Conservation (phyloP, 225 moss, liverwort and hornwort species). For the Lunularia cruciata region DNA sequence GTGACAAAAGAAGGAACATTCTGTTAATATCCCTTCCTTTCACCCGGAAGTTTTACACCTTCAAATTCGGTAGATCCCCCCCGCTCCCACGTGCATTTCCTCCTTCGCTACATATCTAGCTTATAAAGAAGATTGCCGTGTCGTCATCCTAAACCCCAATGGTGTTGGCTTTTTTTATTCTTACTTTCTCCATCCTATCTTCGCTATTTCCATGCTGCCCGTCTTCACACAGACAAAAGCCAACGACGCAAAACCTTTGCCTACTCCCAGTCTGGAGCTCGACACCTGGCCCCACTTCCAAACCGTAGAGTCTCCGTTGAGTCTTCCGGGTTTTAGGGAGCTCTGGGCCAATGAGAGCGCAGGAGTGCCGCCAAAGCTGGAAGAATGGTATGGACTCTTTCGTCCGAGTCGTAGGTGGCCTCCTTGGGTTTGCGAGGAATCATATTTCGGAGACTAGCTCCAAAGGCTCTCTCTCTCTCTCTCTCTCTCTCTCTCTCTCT, state of each 20-base stretch:
- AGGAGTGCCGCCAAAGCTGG: too few relatives aligned
- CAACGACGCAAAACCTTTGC: too few relatives aligned
- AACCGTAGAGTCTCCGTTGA: too few relatives aligned
- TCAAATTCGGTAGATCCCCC: not conserved
- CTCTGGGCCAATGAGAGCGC: too few relatives aligned
- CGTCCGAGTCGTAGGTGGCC: too few relatives aligned
- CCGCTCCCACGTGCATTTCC: slow-evolving; percentile 8
- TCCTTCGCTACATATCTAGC: not conserved
- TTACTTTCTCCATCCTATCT: not conserved
- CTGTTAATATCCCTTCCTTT: not conserved
- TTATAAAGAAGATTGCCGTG: not conserved
- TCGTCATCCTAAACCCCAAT: not conserved
- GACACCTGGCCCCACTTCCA: not conserved
- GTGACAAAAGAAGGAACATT: slow-evolving; percentile 5
- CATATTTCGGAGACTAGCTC: too few relatives aligned
- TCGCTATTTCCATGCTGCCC: not conserved
- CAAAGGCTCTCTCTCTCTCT: too few relatives aligned
- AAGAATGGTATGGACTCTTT: too few relatives aligned
- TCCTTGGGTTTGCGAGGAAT: too few relatives aligned
- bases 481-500: too few relatives aligned
- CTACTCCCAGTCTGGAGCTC: not conserved
- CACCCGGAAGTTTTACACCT: not conserved
- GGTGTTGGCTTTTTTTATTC: not conserved
- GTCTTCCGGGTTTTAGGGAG: too few relatives aligned
- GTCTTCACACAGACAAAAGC: too few relatives aligned